phyloP scores from a whole-genome alignment of 148 eudicot genomes.

The Silene uniflora region DNA sequence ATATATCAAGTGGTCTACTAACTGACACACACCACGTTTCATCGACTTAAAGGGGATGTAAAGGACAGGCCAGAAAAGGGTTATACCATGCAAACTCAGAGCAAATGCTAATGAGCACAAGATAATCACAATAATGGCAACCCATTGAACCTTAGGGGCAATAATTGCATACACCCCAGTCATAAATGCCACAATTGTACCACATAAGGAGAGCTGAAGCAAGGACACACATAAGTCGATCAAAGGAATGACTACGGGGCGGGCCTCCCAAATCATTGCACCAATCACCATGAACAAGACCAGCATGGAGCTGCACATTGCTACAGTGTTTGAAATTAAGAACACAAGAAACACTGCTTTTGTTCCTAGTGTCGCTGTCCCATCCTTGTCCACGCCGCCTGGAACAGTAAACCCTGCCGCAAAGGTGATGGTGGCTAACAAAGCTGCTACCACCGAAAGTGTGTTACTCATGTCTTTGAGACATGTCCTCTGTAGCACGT shows the following conservation, averaged over 20 bases:
- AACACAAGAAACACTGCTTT: slow-evolving; percentile 4
- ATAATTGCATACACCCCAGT: slow-evolving; percentile 12
- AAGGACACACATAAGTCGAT: slow-evolving; percentile 11
- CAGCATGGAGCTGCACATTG: slow-evolving; percentile 16
- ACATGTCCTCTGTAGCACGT: neutral
- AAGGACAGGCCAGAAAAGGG: slow-evolving; percentile 10
- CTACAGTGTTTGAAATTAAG: neutral
- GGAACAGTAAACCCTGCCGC: slow-evolving; percentile 15
- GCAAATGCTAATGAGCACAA: neutral
- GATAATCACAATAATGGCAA: slow-evolving; percentile 6
- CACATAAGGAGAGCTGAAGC: slow-evolving; percentile 7
- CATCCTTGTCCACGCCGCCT: slow-evolving; percentile 5
- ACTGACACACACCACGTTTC: neutral
- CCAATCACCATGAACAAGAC: slow-evolving; percentile 8
- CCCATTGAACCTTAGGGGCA: slow-evolving; percentile 7
- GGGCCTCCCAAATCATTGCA: slow-evolving; percentile 16
- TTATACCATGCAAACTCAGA: neutral
- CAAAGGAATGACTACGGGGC: neutral
- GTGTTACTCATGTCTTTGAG: neutral
- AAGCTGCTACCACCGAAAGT: slow-evolving; percentile 6
- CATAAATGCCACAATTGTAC: slow-evolving; percentile 13
- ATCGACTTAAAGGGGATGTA: neutral
- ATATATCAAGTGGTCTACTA: neutral
- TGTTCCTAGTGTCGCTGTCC: neutral
- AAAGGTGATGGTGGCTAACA: slow-evolving; percentile 16